Evolutionary conservation across 1,139 yeast genomes (phyloP), one percentile per base, ranked within the genome.

Genomic region (Kazachstania sp.): DNA sequence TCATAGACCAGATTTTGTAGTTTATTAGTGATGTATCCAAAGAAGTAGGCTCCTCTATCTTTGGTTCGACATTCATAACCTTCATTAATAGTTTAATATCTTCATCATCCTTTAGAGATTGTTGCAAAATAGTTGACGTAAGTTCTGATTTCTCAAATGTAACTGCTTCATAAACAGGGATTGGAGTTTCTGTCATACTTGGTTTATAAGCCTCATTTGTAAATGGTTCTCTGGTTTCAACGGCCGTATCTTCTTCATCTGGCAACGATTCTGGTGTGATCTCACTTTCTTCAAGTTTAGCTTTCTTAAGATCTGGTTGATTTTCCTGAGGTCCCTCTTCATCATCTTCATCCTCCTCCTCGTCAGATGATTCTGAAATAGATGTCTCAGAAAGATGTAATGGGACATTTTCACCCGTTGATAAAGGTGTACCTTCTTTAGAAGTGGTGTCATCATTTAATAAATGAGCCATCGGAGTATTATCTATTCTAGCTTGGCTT

Each of bases 391-490:
- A 46, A 5, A 40, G 46, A 35, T 43, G 46, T 13, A 45, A 43
- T 16, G 55, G 47, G 4, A 51, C 45, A 12, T 47, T 47, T 8
- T 50, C 48, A 3, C 46, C 47, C 11, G 43, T 44, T 3, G 52
- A 44, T 3, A 31, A 15, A 2, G 58, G 55, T 8, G 59, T 50
- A 31, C 51, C 54, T 39, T 60, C 63, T 36, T 52, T 58, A 2
- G 58, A 51, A n/a, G 49, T 47, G 3, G 53, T 46, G 13, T 75
- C 76, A 4, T 75, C 81, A 37, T 85, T 83, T 52, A 85, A 73
- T 1, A 82, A 78, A 66, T 85, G 92, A 47, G 81, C 83, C 81
- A 84, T 74, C 1, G 94, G 95, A 41, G 54, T 58, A 13, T 48
- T 46, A 20, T 48, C 51, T 32, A 49, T 46, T 16, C 50, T 40